A percentile compares a stretch with the other conserved stretches of the same genome.
phyloP scores from a whole-genome alignment of 139 green algal genomes.

The Eudorina sp. region DNA sequence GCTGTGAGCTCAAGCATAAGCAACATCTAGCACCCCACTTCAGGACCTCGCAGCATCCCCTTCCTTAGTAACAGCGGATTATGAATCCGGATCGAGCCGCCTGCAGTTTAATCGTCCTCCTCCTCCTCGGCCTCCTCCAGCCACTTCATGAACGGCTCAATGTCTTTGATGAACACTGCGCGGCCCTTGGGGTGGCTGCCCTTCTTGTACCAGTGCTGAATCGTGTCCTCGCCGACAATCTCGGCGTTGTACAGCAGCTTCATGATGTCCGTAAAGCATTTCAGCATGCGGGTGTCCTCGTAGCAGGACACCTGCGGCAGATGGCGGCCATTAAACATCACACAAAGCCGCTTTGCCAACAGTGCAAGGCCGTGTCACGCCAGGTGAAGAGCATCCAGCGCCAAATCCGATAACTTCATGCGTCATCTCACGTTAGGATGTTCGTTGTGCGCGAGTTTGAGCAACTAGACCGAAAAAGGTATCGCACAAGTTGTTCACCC shows the following conservation, averaged over 20 bases:
- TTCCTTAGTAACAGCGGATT: no score
- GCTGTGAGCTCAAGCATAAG: no score
- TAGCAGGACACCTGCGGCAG: constrained; percentile 91
- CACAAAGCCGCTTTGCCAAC: no score
- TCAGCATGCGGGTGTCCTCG: constrained; percentile 94
- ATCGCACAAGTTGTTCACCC: neutral
- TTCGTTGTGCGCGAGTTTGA: no score
- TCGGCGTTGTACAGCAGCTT: constrained; percentile 93
- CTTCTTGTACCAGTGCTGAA: constrained; percentile 91
- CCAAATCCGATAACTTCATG: no score
- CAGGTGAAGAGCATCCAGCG: no score
- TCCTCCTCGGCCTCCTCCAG: constrained; percentile 93
- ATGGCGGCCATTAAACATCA: no score
- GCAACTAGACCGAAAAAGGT: neutral
- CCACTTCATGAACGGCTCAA: constrained; percentile 98
- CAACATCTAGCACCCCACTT: no score
- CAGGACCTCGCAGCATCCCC: no score
- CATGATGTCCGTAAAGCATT: constrained; percentile 93
- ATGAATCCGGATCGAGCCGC: no score
- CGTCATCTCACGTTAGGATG: no score
- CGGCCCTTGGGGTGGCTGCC: constrained; percentile 88
- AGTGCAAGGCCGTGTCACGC: no score
- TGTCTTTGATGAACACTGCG: constrained; percentile 94
- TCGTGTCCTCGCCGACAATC: constrained; percentile 93
- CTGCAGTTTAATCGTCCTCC: constrained; percentile 69